Base-by-base conservation (phyloP, 73 alveolate genomes). In the Breviolum minutum region DNA sequence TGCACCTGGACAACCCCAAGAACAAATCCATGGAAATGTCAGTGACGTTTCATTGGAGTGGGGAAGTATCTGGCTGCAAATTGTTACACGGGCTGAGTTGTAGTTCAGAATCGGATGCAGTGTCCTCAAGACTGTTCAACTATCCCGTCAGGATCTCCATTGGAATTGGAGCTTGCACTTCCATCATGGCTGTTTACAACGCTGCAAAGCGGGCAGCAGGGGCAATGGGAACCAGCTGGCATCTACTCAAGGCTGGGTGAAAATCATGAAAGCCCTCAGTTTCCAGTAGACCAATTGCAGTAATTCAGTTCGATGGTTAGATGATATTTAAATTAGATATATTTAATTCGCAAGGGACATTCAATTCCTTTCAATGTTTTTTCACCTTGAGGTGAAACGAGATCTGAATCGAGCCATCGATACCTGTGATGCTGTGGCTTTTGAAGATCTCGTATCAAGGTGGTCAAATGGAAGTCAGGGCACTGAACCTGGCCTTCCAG, bases 141-240 rank as follows among this genome's bases (percentile, higher is more conserved):
- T 40, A 40, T 40, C 54, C 77, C 70, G n/a, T 27, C 70, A 83
- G 69, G 74, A 27, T 83, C 48, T 83, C 93, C 61, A 83, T 83
- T 61, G 73, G 76, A 20, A 48, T 83, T 30, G 93, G 93, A 26
- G 93, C 93, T 60, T 83, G 93, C 93, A 83, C 93, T 12, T 83
- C 93, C 73, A 20, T 83, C 70, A 48, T 83, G 93, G 93, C 93
- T 8, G 93, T 83, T 48, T 83, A 83, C 93, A 83, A 83, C 54
- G 93, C 93, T 13, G 93, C 93, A 54, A 83, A 83, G 73, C 93
- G 93, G 73, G 63, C 63, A 22, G 93, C 93, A 3, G 93, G 73
- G 63, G 93, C 99, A 8, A 32, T 79, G 87, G 87, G 87, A 12
- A 79, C 87, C 64, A 79, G 87, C 29, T 79, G 87, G 87, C 24